These are phyloP conservation scores for Luffa aegyptiaca DNA, from an alignment of 306 rosid genomes.

Conservation along the genomic window DNA sequence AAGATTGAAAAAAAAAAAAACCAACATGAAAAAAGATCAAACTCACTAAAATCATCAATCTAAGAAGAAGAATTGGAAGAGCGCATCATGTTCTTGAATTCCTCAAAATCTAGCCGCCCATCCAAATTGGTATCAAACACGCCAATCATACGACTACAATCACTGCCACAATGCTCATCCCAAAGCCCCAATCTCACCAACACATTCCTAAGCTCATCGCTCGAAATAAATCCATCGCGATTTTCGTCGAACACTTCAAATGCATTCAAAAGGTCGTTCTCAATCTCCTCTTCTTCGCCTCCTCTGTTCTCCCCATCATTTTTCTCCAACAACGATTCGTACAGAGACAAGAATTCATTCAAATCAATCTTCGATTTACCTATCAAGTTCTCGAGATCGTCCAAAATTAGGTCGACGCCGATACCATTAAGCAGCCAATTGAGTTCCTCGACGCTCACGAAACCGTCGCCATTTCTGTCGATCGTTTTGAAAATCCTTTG, in stretches of 20 bases:
- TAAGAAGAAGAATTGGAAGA: slow-evolving; percentile 19
- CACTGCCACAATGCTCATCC: slow-evolving; percentile 33
- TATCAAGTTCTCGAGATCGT: slow-evolving; percentile 41
- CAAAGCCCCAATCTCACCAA: slow-evolving; percentile 47
- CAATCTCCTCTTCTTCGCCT: not conserved
- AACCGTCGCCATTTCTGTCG: slow-evolving; percentile 52
- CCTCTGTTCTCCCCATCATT: slow-evolving; percentile 12
- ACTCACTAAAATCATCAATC: not conserved
- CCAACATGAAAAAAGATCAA: not conserved
- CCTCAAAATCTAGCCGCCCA: slow-evolving; percentile 74
- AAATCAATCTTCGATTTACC: slow-evolving; percentile 40
- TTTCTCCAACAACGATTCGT: slow-evolving; percentile 32
- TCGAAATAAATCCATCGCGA: slow-evolving; percentile 68
- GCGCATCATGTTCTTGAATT: slow-evolving; percentile 77
- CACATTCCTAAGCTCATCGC: slow-evolving; percentile 51
- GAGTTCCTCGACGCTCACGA: slow-evolving; percentile 50
- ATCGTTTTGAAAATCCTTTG: slow-evolving; percentile 53
- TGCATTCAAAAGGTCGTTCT: slow-evolving; percentile 46
- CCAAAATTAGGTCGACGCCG: slow-evolving; percentile 16
- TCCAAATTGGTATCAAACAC: slow-evolving; percentile 59
- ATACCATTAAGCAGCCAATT: slow-evolving; percentile 33
- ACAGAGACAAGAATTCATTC: slow-evolving; percentile 51
- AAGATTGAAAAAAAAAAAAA: too few relatives aligned
- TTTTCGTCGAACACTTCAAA: slow-evolving; percentile 70
- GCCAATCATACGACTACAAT: slow-evolving; percentile 44